phyloP scores from a whole-genome alignment of 2,329 filamentous ascomycete genomes.

The Biscogniauxia mediterranea region DNA sequence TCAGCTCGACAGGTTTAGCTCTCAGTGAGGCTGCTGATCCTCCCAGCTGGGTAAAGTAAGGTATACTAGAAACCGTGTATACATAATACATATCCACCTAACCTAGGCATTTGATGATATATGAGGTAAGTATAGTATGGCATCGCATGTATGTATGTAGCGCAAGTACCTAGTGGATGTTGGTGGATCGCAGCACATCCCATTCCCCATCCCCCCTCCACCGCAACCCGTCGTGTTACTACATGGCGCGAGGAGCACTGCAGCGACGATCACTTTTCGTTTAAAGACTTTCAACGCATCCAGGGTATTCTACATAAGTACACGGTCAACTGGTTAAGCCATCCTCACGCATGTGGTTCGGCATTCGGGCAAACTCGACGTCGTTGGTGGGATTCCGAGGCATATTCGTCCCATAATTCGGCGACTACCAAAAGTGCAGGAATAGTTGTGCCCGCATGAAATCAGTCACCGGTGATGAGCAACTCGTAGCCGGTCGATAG shows the following conservation, averaged over 20 bases:
- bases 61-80: too few species aligned
- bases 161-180: neutral
- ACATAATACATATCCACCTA: too few species aligned
- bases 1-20: neutral
- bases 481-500: neutral
- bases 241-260: neutral
- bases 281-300: neutral
- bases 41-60: neutral
- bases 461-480: too few species aligned
- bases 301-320: neutral
- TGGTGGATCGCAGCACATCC: neutral
- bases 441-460: neutral
- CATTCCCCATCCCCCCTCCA: neutral
- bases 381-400: neutral
- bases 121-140: neutral
- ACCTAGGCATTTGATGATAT: too few species aligned
- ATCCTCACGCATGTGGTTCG: neutral
- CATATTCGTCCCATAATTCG: neutral
- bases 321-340: neutral
- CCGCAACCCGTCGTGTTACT: neutral
- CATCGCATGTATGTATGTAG: neutral
- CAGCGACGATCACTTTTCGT: neutral
- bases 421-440: neutral
- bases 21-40: neutral
- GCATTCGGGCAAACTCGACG: neutral